Percentiles rank a stretch among this genome's conserved stretches.
Conservation (phyloP, 352 stramenopile species). For the Phytophthora cryptogea region DNA sequence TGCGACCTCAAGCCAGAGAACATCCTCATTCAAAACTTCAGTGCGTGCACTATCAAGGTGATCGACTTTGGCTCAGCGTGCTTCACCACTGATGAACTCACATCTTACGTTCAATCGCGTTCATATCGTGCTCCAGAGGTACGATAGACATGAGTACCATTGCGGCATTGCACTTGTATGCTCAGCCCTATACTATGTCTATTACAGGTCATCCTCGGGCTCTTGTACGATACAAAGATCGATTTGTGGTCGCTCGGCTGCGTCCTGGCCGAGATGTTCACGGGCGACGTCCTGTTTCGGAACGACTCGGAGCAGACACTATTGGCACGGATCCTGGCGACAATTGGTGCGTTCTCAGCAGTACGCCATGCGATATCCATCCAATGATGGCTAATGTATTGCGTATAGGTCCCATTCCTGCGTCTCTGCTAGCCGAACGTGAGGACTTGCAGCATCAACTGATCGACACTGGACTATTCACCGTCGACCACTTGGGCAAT, state of each 20-base stretch:
- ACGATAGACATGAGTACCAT: too few species aligned
- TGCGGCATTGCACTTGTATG: slow-evolving; percentile 57
- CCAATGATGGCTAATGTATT: background rate
- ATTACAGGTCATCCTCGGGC: slow-evolving; percentile 93
- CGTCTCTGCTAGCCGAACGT: slow-evolving; percentile 52
- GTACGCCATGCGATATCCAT: background rate
- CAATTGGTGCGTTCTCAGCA: slow-evolving; percentile 49
- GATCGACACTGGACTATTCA: slow-evolving; percentile 60
- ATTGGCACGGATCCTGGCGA: slow-evolving; percentile 90
- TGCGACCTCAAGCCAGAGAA: slow-evolving; percentile 99
- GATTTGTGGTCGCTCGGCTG: slow-evolving; percentile 91
- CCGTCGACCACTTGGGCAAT: slow-evolving; percentile 51
- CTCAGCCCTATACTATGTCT: slow-evolving; percentile 37
- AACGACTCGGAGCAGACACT: slow-evolving; percentile 92
- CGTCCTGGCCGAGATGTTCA: slow-evolving; percentile 89
- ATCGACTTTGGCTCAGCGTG: slow-evolving; percentile 99
- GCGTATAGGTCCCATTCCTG: slow-evolving; percentile 61
- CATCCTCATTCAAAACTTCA: slow-evolving; percentile 90
- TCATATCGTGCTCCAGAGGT: slow-evolving; percentile 98
- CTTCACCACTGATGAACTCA: slow-evolving; percentile 93
- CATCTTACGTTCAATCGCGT: slow-evolving; percentile 97
- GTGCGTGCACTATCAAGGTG: slow-evolving; percentile 93
- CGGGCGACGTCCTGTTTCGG: slow-evolving; percentile 87
- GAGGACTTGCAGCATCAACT: slow-evolving; percentile 64
- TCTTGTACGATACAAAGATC: slow-evolving; percentile 88